Evolutionary conservation across 495 filamentous ascomycete species (phyloP), one percentile per base, ranked within the genome.

Genomic region (Trichoderma virens): DNA sequence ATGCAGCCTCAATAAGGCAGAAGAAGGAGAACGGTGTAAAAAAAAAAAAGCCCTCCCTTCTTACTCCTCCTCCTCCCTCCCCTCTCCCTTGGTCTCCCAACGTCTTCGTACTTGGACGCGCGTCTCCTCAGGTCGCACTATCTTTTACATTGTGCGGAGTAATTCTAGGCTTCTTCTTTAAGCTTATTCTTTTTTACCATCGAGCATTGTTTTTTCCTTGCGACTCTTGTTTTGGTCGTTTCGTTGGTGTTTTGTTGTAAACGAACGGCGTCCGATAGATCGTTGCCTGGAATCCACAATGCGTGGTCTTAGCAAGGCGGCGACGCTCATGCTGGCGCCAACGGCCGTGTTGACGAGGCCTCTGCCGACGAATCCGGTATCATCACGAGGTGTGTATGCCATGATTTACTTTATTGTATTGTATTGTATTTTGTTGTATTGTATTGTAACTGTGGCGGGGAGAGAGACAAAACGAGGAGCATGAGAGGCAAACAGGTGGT

Each of bases 321-420:
- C 69, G 39, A 34, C 35, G 31, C 65, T 72, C 32, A 64, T 74
- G 43, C 62, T 76, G 63, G 75, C 69, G 66, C 71, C 74, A 47
- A 69, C 69, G 63, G 63, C 74, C 60, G 70, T 64, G 0, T 61
- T 66, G 38, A 70, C 69, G 34, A 66, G 67, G 62, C 28, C 28
- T 7, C 54, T 64, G 34, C 65, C 61, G 54, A 20, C 20, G 43
- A 20, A 47, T 23, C 38, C 38, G 38, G 20, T 11, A 30, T 56
- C 47, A 30, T 56, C 25, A 56, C 18, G 13, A 56, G 51, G 51
- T 30, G 27, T 30, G 51, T 56, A 30, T 56, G 20, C 45, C 45
- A 20, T 31, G 30, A 13, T 35, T 39, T 34, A 38, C 30, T 16
- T 45, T 23, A 43, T 20, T 13, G 38, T 47, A 39, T 54, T n/a